Evolutionary conservation across 106 monocot genomes (phyloP), one percentile per base, ranked within the genome.

Genomic region (Agapanthus africanus): DNA sequence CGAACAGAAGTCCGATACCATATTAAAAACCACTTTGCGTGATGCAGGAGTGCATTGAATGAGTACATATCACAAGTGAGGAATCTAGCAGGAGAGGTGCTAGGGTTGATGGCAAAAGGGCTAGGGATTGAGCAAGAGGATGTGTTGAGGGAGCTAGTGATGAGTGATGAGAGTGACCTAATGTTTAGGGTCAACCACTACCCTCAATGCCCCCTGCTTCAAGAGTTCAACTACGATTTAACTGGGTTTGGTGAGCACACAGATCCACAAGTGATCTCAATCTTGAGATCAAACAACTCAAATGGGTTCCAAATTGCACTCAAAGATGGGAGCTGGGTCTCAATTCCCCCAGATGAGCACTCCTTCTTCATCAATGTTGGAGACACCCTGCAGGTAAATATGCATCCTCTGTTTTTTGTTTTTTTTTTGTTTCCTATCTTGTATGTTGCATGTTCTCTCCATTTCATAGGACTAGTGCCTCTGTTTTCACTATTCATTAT

Each of bases 311-410:
- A 85, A 74, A 79, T 85, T 31, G 67, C 87, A 6, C 59, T 85
- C 35, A 70, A 39, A 16, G 91, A 91, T 63, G 85, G 91, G 13
- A 75, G 35, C 30, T 91, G 87, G 91, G 71, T 82, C 37, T 54
- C 78, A 1, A 82, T 91, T 16, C 80, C 84, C 1, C 77, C 87
- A 0, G 91, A 91, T 37, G 72, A 71, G 14, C 33, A 34, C 34
- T 85, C 91, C 56, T 85, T 88, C 76, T 91, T 87, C 69, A 44
- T 91, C 76, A 84, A 78, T 44, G 87, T 87, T 32, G 91, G 91
- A 3, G 91, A 91, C 62, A 65, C 75, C 16, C 44, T 91, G 10
- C 87, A 91, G 87, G 91, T 90, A 65, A 2, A 7, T 41, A 15
- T 22, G n/a, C 54, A 1, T 34, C 23, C 46, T 61, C 19, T 22